A percentile compares a stretch with the other conserved stretches of the same genome.
Conservation (phyloP, 2,329 filamentous ascomycete genomes). For the Zopfia rhizophila region DNA sequence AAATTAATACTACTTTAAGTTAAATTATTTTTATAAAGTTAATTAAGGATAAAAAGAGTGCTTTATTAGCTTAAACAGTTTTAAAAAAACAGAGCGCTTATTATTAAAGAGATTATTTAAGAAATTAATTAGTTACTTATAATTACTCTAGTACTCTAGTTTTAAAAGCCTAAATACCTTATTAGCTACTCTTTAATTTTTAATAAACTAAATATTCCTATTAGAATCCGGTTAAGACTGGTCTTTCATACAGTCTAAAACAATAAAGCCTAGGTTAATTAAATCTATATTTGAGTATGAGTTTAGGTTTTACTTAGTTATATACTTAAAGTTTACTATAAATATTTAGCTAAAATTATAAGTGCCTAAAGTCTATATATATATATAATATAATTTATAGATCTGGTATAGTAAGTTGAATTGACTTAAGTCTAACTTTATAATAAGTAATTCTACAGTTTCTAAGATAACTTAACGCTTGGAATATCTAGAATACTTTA, state of each 20-base stretch:
- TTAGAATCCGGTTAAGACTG: constrained; percentile 3
- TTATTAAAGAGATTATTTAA: constrained; percentile 26
- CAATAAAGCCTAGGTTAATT: constrained; percentile 18
- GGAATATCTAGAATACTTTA: constrained; percentile 10
- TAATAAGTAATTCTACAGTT: constrained; percentile 6
- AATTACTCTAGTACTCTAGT: constrained; percentile 23
- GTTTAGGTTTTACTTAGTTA: neutral
- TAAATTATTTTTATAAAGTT: too few relatives aligned
- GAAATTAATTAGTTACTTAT: constrained; percentile 24
- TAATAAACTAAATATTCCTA: constrained; percentile 12
- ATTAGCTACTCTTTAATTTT: constrained; percentile 16
- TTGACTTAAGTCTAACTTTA: constrained; percentile 7
- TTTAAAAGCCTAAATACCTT: constrained; percentile 22
- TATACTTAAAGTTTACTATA: constrained; percentile 19
- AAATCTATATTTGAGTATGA: constrained; percentile 15
- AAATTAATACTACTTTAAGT: too few relatives aligned
- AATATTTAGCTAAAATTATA: too few relatives aligned
- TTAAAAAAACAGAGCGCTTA: too few relatives aligned
- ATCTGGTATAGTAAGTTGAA: constrained; percentile 14
- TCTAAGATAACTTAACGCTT: constrained; percentile 9
- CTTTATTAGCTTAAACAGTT: too few relatives aligned
- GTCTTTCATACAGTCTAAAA: constrained; percentile 28
- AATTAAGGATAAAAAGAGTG: too few relatives aligned
- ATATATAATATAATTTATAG: constrained; percentile 15
- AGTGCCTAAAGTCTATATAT: too few relatives aligned